These are phyloP conservation scores for Starmerella floris DNA, from an alignment of 805 yeast genomes.

Conservation along the genomic window DNA sequence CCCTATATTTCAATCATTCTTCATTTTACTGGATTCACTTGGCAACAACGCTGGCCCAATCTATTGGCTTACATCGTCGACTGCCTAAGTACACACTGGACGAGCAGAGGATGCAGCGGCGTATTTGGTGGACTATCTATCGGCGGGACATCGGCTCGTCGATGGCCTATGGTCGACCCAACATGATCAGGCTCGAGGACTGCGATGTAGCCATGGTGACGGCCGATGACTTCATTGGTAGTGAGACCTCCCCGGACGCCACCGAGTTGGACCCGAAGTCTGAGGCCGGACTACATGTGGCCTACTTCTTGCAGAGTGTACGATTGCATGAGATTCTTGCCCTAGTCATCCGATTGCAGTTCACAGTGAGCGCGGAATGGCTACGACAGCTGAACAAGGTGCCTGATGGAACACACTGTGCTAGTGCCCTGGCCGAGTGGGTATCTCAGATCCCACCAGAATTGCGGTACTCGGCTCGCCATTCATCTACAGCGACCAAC, in stretches of 20 bases:
- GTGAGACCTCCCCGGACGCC: conserved; percentile 5
- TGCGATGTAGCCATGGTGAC: conserved; percentile 64
- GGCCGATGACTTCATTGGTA: conserved; percentile 40
- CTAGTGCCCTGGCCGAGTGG: conserved; percentile 67
- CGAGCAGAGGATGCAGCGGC: conserved; percentile 29
- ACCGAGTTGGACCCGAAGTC: conserved; percentile 30
- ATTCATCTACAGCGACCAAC: background rate
- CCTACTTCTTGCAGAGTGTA: conserved; percentile 46
- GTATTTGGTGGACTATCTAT: conserved; percentile 69
- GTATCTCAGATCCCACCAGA: conserved; percentile 51
- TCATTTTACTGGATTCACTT: conserved; percentile 57
- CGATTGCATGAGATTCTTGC: conserved; percentile 61
- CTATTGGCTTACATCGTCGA: conserved; percentile 55
- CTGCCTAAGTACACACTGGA: conserved; percentile 28
- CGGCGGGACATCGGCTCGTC: conserved; percentile 58
- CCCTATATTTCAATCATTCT: conserved; percentile 53
- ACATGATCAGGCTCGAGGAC: conserved; percentile 53
- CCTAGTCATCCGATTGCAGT: conserved; percentile 53
- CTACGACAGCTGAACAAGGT: conserved; percentile 31
- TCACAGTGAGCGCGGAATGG: conserved; percentile 53
- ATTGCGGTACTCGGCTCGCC: conserved; percentile 38
- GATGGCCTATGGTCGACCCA: conserved; percentile 62
- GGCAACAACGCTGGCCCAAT: conserved; percentile 59
- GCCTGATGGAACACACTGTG: conserved; percentile 50
- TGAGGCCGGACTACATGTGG: conserved; percentile 30